Evolutionary conservation across 352 stramenopile genomes (phyloP).

Genomic region (Thraustochytrium striatum): DNA sequence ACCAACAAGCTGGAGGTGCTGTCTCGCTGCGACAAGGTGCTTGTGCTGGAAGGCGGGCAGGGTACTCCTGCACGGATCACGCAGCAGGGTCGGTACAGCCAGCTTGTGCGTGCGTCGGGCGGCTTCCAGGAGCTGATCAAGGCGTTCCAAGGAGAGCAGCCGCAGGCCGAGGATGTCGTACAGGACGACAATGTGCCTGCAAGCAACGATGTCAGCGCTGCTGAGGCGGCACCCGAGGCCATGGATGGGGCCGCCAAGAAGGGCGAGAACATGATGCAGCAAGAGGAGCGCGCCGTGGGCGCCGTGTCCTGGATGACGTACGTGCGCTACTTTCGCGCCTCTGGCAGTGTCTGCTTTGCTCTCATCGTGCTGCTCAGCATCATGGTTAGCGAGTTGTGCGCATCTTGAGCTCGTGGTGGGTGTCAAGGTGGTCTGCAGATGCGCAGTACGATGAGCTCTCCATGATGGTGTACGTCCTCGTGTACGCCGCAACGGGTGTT

Average conservation of each 20-base stretch:
- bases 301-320: neutral
- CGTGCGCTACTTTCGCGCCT: neutral
- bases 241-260: neutral
- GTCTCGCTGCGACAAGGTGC: conserved; percentile 59
- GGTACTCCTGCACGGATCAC: neutral
- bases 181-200: neutral
- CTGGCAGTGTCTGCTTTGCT: neutral
- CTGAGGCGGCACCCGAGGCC: neutral
- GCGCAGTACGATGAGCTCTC: neutral
- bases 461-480: conserved; percentile 54
- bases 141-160: neutral
- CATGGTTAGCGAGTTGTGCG: conserved; percentile 69
- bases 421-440: conserved; percentile 84
- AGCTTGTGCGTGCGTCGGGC: neutral
- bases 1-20: conserved; percentile 68
- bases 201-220: too few species aligned
- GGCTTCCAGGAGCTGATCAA: neutral
- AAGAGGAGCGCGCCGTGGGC: neutral
- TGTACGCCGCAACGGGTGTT: conserved; percentile 44
- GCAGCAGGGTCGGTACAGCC: neutral
- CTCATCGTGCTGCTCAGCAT: conserved; percentile 58
- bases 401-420: conserved; percentile 79
- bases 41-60: conserved; percentile 54
- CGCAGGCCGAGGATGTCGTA: neutral
- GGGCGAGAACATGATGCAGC: neutral